phyloP scores from a whole-genome alignment of 345 rosid genomes.

The Eucalyptus regnans region DNA sequence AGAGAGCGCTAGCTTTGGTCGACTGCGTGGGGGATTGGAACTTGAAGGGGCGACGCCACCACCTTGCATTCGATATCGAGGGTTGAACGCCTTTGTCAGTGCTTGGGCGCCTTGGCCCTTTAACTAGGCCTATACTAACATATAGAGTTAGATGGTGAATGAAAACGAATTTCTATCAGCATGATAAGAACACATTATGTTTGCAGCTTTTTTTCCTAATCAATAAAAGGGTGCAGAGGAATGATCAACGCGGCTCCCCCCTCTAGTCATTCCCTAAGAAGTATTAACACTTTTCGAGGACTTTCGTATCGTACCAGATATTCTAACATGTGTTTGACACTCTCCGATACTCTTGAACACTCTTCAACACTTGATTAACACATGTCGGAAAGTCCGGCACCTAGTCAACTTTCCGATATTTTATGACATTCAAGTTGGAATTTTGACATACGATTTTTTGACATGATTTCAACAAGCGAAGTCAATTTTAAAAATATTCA shows the following conservation, averaged over 20 bases:
- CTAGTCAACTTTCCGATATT: accelerated
- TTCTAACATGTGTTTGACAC: accelerated
- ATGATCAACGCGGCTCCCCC: no score
- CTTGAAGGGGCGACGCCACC: background rate
- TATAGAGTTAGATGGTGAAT: background rate
- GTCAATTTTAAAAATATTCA: no score
- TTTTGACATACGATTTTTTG: accelerated
- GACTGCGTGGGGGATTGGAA: background rate
- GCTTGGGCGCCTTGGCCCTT: background rate
- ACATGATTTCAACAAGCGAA: accelerated
- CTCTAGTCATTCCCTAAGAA: no score
- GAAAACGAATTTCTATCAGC: background rate
- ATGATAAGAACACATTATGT: background rate
- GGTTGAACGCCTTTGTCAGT: background rate
- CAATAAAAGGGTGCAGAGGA: background rate
- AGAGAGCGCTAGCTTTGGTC: background rate
- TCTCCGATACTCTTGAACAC: no score
- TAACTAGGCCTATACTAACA: background rate
- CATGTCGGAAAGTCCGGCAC: accelerated
- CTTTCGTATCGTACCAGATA: accelerated
- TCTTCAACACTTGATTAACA: no score
- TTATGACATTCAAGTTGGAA: no score
- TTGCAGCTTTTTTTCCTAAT: background rate
- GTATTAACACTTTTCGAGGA: accelerated
- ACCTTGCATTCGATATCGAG: background rate